A percentile compares a stretch with the other conserved stretches of the same genome.
phyloP scores from a whole-genome alignment of 2,329 filamentous ascomycete genomes.

The Monosporascus sp. region DNA sequence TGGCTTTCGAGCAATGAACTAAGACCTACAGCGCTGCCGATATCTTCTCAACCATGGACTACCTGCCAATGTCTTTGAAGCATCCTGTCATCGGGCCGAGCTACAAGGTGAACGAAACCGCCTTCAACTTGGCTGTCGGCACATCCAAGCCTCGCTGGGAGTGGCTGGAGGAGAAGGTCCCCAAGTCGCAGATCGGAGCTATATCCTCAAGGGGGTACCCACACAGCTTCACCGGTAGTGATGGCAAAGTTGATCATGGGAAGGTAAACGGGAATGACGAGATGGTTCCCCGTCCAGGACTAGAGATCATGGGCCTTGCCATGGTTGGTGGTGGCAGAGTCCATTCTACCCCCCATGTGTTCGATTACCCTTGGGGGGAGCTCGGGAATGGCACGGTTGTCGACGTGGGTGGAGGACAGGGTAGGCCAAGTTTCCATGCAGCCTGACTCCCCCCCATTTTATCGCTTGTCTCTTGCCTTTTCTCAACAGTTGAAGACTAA shows the following conservation, averaged over 20 bases:
- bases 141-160: constrained; percentile 8
- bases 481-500: no score
- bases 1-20: neutral
- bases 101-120: constrained; percentile 6
- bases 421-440: constrained; percentile 3
- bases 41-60: constrained; percentile 5
- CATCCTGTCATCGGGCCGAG: constrained; percentile 13
- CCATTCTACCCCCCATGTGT: constrained; percentile 8
- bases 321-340: constrained; percentile 5
- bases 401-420: constrained; percentile 14
- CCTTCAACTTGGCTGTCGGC: constrained; percentile 10
- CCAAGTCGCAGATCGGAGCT: constrained; percentile 4
- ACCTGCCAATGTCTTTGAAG: constrained; percentile 10
- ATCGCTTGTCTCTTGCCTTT: neutral
- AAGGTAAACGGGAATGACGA: neutral
- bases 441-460: constrained; percentile 1
- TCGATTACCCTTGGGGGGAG: constrained; percentile 14
- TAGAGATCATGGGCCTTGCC: neutral
- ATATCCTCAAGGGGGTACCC: constrained; percentile 3
- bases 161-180: constrained; percentile 12
- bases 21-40: neutral
- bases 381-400: constrained; percentile 10
- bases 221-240: neutral
- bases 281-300: neutral
- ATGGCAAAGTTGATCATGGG: neutral